phyloP scores from a whole-genome alignment of 2,329 filamentous ascomycete genomes.

The Westerdykella aurantiaca region DNA sequence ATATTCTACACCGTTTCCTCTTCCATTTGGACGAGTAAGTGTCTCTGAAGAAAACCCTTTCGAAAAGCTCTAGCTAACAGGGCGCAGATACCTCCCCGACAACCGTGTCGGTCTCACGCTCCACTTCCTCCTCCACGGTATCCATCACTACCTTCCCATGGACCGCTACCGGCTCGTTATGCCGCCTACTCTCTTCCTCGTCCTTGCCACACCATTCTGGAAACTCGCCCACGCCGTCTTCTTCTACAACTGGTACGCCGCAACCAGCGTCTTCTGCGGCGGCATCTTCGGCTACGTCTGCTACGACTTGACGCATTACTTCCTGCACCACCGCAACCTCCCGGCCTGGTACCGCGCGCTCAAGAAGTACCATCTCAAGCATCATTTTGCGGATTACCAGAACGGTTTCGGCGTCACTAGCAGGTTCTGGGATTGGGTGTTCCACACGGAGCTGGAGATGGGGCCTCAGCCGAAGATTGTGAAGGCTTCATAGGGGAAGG shows the following conservation, averaged over 20 bases:
- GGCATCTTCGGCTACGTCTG: slow-evolving; percentile 93
- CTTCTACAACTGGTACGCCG: slow-evolving; percentile 78
- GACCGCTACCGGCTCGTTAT: slow-evolving; percentile 95
- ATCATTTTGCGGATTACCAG: slow-evolving; percentile 97
- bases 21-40: slow-evolving; percentile 91
- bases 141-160: slow-evolving; percentile 99
- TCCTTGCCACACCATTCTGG: slow-evolving; percentile 85
- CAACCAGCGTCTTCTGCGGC: slow-evolving; percentile 72
- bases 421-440: slow-evolving; percentile 89
- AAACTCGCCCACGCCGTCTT: slow-evolving; percentile 79
- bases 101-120: slow-evolving; percentile 79
- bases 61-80: slow-evolving; percentile 12
- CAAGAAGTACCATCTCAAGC: slow-evolving; percentile 96
- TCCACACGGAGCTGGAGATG: slow-evolving; percentile 74
- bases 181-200: slow-evolving; percentile 82
- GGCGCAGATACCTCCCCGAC: slow-evolving; percentile 76
- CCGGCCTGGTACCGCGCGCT: slow-evolving; percentile 83
- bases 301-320: slow-evolving; percentile 98
- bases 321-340: slow-evolving; percentile 90
- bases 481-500: slow-evolving; percentile 35
- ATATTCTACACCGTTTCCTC: slow-evolving; percentile 78
- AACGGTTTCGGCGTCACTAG: slow-evolving; percentile 96
- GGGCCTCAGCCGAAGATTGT: slow-evolving; percentile 43
- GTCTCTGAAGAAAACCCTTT: not conserved
- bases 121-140: slow-evolving; percentile 92